A percentile compares a stretch with the other conserved stretches of the same genome.
phyloP scores from a whole-genome alignment of 345 rosid species.

The Euphorbia peplus region DNA sequence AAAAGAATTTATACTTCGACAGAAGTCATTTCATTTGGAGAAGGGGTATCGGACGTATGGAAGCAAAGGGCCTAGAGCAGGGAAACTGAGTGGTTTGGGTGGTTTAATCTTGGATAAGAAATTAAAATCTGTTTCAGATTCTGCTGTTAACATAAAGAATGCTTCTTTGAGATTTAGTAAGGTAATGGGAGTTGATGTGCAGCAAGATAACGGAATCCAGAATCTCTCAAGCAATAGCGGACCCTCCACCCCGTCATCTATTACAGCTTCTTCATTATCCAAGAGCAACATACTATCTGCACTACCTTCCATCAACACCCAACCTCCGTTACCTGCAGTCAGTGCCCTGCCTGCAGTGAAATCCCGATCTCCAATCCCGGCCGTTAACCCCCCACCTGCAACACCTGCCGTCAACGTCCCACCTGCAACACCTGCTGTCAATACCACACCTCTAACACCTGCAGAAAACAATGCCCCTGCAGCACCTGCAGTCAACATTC shows the following conservation, averaged over 20 bases:
- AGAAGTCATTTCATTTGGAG: slow-evolving; percentile 69
- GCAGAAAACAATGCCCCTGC: slow-evolving; percentile 26
- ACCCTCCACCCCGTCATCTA: slow-evolving; percentile 30
- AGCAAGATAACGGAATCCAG: slow-evolving; percentile 39
- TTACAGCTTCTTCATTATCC: slow-evolving; percentile 28
- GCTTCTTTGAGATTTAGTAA: slow-evolving; percentile 47
- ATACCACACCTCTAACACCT: slow-evolving; percentile 28
- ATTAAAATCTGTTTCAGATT: slow-evolving; percentile 49
- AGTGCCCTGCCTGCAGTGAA: not conserved
- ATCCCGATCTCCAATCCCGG: slow-evolving; percentile 21
- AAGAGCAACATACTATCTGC: slow-evolving; percentile 28
- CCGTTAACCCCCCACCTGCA: slow-evolving; percentile 20
- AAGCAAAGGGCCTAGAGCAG: slow-evolving; percentile 54
- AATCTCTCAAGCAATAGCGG: slow-evolving; percentile 24
- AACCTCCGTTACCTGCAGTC: slow-evolving; percentile 28
- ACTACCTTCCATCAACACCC: slow-evolving; percentile 20
- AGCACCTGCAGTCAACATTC: slow-evolving; percentile 25
- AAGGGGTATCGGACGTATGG: slow-evolving; percentile 55
- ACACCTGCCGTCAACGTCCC: slow-evolving; percentile 27
- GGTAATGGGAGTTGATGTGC: slow-evolving; percentile 41
- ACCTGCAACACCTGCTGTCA: slow-evolving; percentile 27
- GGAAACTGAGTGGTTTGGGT: slow-evolving; percentile 52
- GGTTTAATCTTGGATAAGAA: slow-evolving; percentile 57
- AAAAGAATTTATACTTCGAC: slow-evolving; percentile 67
- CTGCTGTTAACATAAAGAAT: slow-evolving; percentile 43